Conservation (phyloP, 2,329 filamentous ascomycete species). For the Pleurostoma richardsiae region DNA sequence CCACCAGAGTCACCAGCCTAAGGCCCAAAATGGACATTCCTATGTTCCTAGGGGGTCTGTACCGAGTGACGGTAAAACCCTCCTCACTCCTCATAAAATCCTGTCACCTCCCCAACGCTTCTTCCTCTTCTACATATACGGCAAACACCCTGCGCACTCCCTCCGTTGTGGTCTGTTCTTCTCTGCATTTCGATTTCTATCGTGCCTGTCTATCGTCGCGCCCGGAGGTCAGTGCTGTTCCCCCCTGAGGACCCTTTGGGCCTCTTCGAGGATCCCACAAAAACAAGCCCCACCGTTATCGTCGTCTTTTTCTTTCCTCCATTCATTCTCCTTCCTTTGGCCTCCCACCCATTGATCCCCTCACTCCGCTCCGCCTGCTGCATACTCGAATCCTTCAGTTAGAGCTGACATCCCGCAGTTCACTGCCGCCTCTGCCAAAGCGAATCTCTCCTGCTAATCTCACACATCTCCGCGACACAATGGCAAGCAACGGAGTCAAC, state of each 20-base stretch:
- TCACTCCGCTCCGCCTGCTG: neutral
- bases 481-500: slow-evolving; percentile 46
- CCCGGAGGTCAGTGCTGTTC: no score
- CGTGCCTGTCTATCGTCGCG: no score
- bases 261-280: no score
- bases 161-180: no score
- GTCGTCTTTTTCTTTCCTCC: neutral
- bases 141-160: no score
- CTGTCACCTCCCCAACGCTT: slow-evolving; percentile 9
- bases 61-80: neutral
- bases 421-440: slow-evolving; percentile 7
- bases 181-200: no score
- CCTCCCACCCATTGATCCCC: slow-evolving; percentile 11
- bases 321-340: slow-evolving; percentile 2
- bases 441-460: slow-evolving; percentile 10
- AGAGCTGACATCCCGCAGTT: neutral
- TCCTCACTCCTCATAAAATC: neutral
- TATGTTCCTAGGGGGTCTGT: no score
- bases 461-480: slow-evolving; percentile 36
- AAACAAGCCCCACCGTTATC: no score
- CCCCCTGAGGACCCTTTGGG: no score
- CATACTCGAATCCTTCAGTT: neutral
- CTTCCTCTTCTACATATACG: slow-evolving; percentile 11
- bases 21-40: no score
- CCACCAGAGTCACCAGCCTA: no score